Conservation (phyloP, 768 basidiomycete species). For the Porphyrellus cyaneotinctus region DNA sequence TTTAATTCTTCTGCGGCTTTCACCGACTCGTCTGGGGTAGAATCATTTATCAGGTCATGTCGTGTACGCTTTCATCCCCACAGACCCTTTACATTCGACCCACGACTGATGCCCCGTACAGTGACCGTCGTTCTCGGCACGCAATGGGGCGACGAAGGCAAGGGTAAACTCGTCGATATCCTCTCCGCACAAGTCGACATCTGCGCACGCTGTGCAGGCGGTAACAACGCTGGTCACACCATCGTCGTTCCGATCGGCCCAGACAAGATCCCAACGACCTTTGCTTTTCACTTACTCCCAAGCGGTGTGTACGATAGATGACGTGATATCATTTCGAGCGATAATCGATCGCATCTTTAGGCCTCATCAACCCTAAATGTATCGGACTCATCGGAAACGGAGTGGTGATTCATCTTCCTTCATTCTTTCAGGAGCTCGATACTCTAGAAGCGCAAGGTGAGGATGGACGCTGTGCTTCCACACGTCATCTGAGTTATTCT, state of each 20-base stretch:
- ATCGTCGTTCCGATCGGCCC: slow-evolving; percentile 79
- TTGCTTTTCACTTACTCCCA: slow-evolving; percentile 93
- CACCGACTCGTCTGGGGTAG: slow-evolving; percentile 2
- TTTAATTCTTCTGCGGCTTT: slow-evolving; percentile 11
- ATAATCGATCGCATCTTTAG: slow-evolving; percentile 1
- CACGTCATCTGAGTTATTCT: slow-evolving; percentile 2
- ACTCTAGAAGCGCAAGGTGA: slow-evolving; percentile 78
- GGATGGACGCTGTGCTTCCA: neutral
- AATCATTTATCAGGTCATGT: slow-evolving; percentile 15
- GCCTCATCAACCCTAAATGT: slow-evolving; percentile 47
- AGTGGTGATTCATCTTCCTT: slow-evolving; percentile 94
- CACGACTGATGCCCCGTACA: slow-evolving; percentile 16
- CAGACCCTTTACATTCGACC: neutral
- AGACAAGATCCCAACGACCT: slow-evolving; percentile 72
- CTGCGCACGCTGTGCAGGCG: slow-evolving; percentile 95
- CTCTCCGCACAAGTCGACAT: slow-evolving; percentile 85
- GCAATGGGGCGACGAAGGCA: slow-evolving; percentile 93
- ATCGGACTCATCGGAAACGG: slow-evolving; percentile 88
- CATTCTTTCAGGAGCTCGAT: slow-evolving; percentile 92
- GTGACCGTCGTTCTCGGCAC: slow-evolving; percentile 79
- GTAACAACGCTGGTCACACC: slow-evolving; percentile 98
- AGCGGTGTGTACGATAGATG: slow-evolving; percentile 52
- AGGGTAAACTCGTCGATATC: slow-evolving; percentile 96
- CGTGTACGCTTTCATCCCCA: slow-evolving; percentile 13
- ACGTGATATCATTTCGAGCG: neutral